phyloP scores from a whole-genome alignment of 805 yeast genomes.

The Priceomyces medius region DNA sequence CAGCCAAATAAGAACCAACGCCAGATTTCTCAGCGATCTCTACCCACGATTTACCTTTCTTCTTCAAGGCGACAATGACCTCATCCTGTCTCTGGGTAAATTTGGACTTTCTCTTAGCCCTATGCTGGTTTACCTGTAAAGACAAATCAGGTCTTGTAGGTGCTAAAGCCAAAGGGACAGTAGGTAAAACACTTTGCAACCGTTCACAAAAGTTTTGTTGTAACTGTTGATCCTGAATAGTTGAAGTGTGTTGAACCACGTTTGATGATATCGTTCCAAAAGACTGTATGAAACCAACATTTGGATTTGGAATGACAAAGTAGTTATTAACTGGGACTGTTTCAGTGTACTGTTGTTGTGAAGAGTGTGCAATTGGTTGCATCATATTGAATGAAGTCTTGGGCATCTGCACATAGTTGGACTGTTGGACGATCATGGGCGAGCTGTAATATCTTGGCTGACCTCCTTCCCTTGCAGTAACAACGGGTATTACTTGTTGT shows the following conservation, averaged over 20 bases:
- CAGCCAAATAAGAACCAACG: slow-evolving; percentile 68
- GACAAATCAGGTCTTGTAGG: slow-evolving; percentile 44
- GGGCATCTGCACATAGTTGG: slow-evolving; percentile 16
- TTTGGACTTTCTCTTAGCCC: slow-evolving; percentile 64
- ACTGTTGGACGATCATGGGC: slow-evolving; percentile 26
- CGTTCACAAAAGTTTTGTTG: slow-evolving; percentile 21
- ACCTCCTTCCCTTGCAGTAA: slow-evolving; percentile 6
- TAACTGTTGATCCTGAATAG: background rate
- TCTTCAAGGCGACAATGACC: slow-evolving; percentile 58
- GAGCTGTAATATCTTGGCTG: slow-evolving; percentile 23
- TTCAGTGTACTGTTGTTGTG: slow-evolving; percentile 13
- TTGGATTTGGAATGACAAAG: slow-evolving; percentile 18
- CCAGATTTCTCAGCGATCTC: slow-evolving; percentile 67
- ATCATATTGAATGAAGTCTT: slow-evolving; percentile 4
- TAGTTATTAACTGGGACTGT: slow-evolving; percentile 21
- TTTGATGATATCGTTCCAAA: slow-evolving; percentile 30
- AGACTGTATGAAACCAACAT: background rate
- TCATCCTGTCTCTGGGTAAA: slow-evolving; percentile 68
- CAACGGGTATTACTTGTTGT: slow-evolving; percentile 1
- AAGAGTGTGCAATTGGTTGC: slow-evolving; percentile 11
- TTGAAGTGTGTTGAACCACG: slow-evolving; percentile 25
- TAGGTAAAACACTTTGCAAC: slow-evolving; percentile 36
- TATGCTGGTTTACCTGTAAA: slow-evolving; percentile 42
- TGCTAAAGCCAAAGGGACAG: slow-evolving; percentile 48
- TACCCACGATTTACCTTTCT: slow-evolving; percentile 66